Evolutionary conservation across 2,329 filamentous ascomycete genomes (phyloP), one percentile per base, ranked within the genome.

Genomic region (Pseudogymnoascus sp.): DNA sequence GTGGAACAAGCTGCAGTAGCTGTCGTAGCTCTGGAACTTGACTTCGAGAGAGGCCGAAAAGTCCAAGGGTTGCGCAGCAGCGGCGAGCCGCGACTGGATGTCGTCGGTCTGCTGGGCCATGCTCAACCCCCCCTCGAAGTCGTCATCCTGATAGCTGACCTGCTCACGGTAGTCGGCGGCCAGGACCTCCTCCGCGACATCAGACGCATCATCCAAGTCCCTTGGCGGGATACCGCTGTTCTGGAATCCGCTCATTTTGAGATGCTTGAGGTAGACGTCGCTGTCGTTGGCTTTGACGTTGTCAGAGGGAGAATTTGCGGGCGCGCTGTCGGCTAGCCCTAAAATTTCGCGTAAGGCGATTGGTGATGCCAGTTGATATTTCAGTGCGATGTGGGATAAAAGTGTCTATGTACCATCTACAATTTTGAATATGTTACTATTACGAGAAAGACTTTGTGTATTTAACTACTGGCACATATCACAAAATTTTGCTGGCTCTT

Each of bases 1-100:
- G 81, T 99, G 94, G 81, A 99, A 99, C 70, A 99, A 81, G 77
- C 90, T 96, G 87, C 94, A 99, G 84, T 99, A 99, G 75, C 91
- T 90, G 80, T 99, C 94, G 82, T 99, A 99, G 80, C 92, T 97
- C 76, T 91, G 88, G 80, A 97, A 97, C 80, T 97, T 97, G 76
- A 90, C 90, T 77, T 97, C 94, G 61, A 99, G 84, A 35, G 92
- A 90, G 57, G 94, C 94, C 73, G 94, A 92, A 77, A 96, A 97
- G 75, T 99, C 94, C 68, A 99, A 83, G 59, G 94, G 94, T 72
- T 94, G 93, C 66, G 94, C 94, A 63, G 94, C 94, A 67, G 92
- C 91, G 67, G 87, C 87, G 66, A 99, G 83, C 75, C 94, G 89
- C 65, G 90, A 88, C 79, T 97, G 92, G 71, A 99, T 90, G 74